A percentile compares a stretch with the other conserved stretches of the same genome.
Evolutionary conservation across 202 grass and related monocot species (phyloP).

Genomic region (Elaeis oleifera): DNA sequence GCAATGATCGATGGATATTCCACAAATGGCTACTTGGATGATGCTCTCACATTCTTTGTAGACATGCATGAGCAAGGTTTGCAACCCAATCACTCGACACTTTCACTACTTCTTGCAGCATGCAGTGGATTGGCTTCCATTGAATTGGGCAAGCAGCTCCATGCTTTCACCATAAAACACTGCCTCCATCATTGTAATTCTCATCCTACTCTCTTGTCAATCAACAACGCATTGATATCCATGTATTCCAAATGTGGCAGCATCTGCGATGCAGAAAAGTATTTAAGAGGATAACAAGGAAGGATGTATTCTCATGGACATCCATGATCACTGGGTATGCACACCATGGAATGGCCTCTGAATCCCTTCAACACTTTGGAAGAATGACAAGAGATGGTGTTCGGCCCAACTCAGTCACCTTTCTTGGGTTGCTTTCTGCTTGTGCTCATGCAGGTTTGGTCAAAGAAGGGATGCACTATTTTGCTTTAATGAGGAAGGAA

Average conservation of each 20-base stretch:
- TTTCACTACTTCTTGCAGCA: constrained; percentile 7
- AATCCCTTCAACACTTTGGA: background rate
- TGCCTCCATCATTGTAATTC: background rate
- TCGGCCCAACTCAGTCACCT: constrained; percentile 8
- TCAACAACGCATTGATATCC: constrained; percentile 15
- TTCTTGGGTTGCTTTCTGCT: constrained; percentile 12
- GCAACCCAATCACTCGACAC: background rate
- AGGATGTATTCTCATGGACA: constrained; percentile 22
- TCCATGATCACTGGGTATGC: constrained; percentile 22
- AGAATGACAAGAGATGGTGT: constrained; percentile 1
- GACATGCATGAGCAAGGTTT: constrained; percentile 5
- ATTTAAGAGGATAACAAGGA: constrained; percentile 6
- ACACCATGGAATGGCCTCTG: constrained; percentile 5
- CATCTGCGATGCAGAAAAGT: constrained; percentile 3
- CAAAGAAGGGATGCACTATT: constrained; percentile 9
- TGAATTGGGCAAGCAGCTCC: constrained; percentile 16
- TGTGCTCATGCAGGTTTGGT: constrained; percentile 13
- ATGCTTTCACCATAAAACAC: constrained; percentile 3
- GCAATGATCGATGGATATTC: constrained; percentile 10
- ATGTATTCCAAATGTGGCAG: constrained; percentile 20
- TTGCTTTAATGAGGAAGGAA: constrained; percentile 2
- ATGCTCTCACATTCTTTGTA: constrained; percentile 9
- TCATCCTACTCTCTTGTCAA: background rate
- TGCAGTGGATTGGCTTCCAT: constrained; percentile 15
- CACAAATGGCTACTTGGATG: background rate